Evolutionary conservation across 805 yeast species (phyloP), one percentile per base, ranked within the genome.

Genomic region (Ogataea kodamae): DNA sequence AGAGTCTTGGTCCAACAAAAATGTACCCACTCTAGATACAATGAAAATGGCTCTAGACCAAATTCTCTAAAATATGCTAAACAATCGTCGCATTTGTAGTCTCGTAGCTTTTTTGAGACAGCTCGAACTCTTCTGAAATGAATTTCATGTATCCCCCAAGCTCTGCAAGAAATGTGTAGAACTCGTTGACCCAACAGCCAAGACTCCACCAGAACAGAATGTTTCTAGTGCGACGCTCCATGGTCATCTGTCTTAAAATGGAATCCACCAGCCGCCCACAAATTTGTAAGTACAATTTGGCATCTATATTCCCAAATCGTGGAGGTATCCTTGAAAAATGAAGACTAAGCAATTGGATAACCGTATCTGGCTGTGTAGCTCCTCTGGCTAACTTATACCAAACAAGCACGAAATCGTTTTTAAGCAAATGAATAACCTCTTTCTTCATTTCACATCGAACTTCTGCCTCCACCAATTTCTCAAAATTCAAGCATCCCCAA

Each of bases 131-230:
- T 4, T 12, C 28, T 12, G 37, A 55, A 22, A 59, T 65, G 11
- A 50, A 55, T 22, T 57, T 55, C 15, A 75, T 52, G 41, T 70
- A 70, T 0, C 80, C 79, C 4, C 81, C 79, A 10, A 76, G 56
- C 49, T 81, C 87, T 16, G 80, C 78, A 37, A 72, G 60, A 77
- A 86, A 79, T 2, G 69, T 69, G 40, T 81, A 62, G 68, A 75
- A 81, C 49, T 82, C 90, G 49, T 79, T 86, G 5, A 78, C 62
- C 88, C 90, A 83, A 52, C 87, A 77, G 36, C 83, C 64, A 3
- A 81, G 64, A 26, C 75, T 68, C 86, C 87, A 81, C 90, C 90
- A 83, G 3, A 77, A 73, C 7, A 77, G 78, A 52, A 82, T 79
- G 2, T 80, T 71, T 25, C 68, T 68, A 6, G 38, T 32, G 5